A percentile compares a stretch with the other conserved stretches of the same genome.
These are phyloP conservation scores for Hypomontagnella submonticulosa DNA, from an alignment of 495 filamentous ascomycete genomes.

Conservation along the genomic window DNA sequence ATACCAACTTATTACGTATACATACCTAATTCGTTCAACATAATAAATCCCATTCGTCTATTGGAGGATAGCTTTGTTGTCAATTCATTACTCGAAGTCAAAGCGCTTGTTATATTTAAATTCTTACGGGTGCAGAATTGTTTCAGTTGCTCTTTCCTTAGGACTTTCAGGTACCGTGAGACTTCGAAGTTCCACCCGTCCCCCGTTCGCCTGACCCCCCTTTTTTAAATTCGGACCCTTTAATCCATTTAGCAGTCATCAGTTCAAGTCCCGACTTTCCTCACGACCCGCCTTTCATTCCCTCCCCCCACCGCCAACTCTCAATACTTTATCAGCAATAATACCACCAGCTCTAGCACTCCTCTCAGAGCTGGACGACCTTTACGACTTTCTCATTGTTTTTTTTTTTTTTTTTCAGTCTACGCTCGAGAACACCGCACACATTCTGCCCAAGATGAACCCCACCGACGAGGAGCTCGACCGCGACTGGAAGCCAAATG, in stretches of 20 bases:
- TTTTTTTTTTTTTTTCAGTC: constrained; percentile 12
- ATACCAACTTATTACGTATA: background rate
- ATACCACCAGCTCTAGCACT: constrained; percentile 40
- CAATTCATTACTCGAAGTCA: background rate
- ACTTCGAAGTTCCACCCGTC: constrained; percentile 41
- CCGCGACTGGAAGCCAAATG: constrained; percentile 80
- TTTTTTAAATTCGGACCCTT: constrained; percentile 39
- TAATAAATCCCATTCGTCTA: too few relatives aligned
- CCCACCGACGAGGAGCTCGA: constrained; percentile 72
- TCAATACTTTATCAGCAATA: constrained; percentile 38
- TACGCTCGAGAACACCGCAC: constrained; percentile 24
- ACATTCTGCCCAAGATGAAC: constrained; percentile 47
- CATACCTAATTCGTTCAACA: too few relatives aligned
- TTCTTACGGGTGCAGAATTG: constrained; percentile 1
- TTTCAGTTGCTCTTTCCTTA: background rate
- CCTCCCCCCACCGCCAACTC: constrained; percentile 44
- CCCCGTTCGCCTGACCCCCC: constrained; percentile 41
- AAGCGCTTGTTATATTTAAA: too few relatives aligned
- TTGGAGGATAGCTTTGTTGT: background rate
- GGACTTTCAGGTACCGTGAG: constrained; percentile 28
- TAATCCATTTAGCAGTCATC: constrained; percentile 28
- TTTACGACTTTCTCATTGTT: constrained; percentile 16
- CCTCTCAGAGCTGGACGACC: constrained; percentile 28
- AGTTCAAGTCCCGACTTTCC: constrained; percentile 39
- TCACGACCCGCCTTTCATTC: constrained; percentile 44